A percentile compares a stretch with the other conserved stretches of the same genome.
These are phyloP conservation scores for Aspergillus sp. DNA, from an alignment of 2,329 filamentous ascomycete species.

Conservation along the genomic window DNA sequence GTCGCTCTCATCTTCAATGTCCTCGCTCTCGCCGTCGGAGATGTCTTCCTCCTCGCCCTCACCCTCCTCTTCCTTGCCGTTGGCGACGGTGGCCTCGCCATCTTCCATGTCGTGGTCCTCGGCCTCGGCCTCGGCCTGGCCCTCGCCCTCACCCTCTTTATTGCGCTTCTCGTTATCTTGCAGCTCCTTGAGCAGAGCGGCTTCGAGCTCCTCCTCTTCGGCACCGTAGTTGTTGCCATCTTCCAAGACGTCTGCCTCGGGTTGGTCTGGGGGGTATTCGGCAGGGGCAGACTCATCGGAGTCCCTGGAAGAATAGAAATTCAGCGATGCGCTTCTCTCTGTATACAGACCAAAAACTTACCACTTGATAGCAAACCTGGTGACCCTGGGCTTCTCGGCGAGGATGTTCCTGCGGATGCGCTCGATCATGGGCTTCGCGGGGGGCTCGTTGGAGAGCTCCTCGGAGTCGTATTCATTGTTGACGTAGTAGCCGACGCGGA, in stretches of 20 bases:
- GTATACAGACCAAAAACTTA: constrained; percentile 31
- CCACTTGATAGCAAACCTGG: constrained; percentile 98
- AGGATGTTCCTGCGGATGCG: constrained; percentile 86
- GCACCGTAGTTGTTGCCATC: constrained; percentile 86
- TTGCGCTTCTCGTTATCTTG: constrained; percentile 38
- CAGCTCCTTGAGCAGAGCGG: constrained; percentile 47
- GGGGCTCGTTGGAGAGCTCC: constrained; percentile 79
- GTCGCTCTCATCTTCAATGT: constrained; percentile 68
- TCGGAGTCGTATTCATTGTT: constrained; percentile 98
- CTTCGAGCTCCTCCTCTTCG: constrained; percentile 71
- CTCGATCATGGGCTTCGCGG: constrained; percentile 84
- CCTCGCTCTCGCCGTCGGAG: constrained; percentile 67
- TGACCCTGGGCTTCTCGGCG: constrained; percentile 94
- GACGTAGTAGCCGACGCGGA: constrained; percentile 97
- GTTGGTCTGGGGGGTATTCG: constrained; percentile 94
- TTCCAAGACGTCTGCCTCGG: constrained; percentile 76
- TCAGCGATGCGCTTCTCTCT: constrained; percentile 1
- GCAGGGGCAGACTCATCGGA: constrained; percentile 93
- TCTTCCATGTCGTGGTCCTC: constrained; percentile 71
- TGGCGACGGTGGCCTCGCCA: constrained; percentile 46
- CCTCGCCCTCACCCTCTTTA: constrained; percentile 50
- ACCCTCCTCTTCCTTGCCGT: constrained; percentile 35
- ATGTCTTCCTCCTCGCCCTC: constrained; percentile 62
- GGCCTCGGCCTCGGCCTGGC: constrained; percentile 52
- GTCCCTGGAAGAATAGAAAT: constrained; percentile 54